Conservation (phyloP, 371 early-diverging fungal species). For the Mortierella sp. region DNA sequence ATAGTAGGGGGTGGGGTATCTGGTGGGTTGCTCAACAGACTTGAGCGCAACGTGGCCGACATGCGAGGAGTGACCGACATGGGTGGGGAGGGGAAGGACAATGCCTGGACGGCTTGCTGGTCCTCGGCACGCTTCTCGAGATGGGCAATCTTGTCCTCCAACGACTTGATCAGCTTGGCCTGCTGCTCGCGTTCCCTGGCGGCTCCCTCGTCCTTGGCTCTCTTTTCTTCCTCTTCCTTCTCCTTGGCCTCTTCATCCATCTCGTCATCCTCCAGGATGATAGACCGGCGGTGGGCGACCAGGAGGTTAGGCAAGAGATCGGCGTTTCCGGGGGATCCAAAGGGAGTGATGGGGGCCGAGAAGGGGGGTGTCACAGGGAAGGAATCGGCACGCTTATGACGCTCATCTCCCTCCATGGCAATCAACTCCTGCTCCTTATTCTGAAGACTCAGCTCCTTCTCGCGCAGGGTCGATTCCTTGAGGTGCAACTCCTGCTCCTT, state of each 20-base stretch:
- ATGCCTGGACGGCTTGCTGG: slow-evolving; percentile 9
- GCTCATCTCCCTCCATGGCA: slow-evolving; percentile 21
- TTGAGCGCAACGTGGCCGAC: slow-evolving; percentile 30
- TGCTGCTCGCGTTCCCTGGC: slow-evolving; percentile 33
- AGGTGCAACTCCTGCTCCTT: slow-evolving; percentile 37
- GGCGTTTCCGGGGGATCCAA: slow-evolving; percentile 43
- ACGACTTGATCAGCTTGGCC: slow-evolving; percentile 37
- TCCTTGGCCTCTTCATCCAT: not conserved
- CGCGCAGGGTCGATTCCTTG: slow-evolving; percentile 29
- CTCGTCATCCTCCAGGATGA: slow-evolving; percentile 4
- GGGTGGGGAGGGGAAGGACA: slow-evolving; percentile 41
- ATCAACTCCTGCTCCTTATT: slow-evolving; percentile 31
- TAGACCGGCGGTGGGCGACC: slow-evolving; percentile 30
- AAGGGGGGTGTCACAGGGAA: slow-evolving; percentile 41
- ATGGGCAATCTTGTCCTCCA: slow-evolving; percentile 51
- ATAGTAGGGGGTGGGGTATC: slow-evolving; percentile 52
- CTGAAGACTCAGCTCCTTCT: slow-evolving; percentile 20
- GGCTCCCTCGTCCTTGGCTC: slow-evolving; percentile 13
- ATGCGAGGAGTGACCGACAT: slow-evolving; percentile 19
- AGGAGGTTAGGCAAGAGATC: slow-evolving; percentile 34
- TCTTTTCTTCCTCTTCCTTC: not conserved
- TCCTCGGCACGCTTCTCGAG: slow-evolving; percentile 43
- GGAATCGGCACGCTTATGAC: slow-evolving; percentile 16
- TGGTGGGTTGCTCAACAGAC: slow-evolving; percentile 39
- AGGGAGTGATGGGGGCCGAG: slow-evolving; percentile 44